Percentiles rank a stretch among this genome's conserved stretches.
These are phyloP conservation scores for Cryphonectria japonica DNA, from an alignment of 2,329 filamentous ascomycete species.

Conservation along the genomic window DNA sequence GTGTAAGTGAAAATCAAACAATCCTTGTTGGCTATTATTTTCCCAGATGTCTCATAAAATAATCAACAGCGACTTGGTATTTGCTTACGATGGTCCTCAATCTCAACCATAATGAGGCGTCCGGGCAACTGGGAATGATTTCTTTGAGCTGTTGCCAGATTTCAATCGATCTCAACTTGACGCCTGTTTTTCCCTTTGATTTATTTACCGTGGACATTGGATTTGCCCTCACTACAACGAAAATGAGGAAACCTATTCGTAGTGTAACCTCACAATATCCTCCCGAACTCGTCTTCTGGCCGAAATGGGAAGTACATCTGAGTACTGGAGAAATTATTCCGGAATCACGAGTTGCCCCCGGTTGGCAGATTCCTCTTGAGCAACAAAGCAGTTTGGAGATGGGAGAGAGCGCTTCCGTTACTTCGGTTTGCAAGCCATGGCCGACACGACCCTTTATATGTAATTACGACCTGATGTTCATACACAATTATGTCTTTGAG, in stretches of 20 bases:
- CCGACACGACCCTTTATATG: background rate
- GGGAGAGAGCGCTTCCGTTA: background rate
- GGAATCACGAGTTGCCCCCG: background rate
- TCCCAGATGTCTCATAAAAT: background rate
- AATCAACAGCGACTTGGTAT: background rate
- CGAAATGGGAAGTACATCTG: constrained; percentile 20
- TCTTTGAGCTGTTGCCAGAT: background rate
- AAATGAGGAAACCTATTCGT: background rate
- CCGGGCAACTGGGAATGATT: background rate
- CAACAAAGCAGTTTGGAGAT: background rate
- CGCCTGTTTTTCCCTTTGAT: background rate
- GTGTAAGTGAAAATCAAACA: background rate
- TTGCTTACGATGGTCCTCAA: background rate
- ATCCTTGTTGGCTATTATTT: background rate
- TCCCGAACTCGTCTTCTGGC: constrained; percentile 16
- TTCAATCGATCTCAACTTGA: background rate
- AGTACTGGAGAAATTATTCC: constrained; percentile 8
- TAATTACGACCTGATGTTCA: constrained; percentile 22
- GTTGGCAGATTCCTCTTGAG: background rate
- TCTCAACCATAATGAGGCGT: background rate
- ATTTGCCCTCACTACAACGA: background rate
- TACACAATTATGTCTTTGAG: constrained; percentile 23
- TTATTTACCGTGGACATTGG: background rate
- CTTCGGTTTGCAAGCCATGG: background rate
- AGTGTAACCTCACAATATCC: background rate